Evolutionary conservation across 1,139 yeast species (phyloP), one percentile per base, ranked within the genome.

Genomic region (Suhomyces yuchorum): DNA sequence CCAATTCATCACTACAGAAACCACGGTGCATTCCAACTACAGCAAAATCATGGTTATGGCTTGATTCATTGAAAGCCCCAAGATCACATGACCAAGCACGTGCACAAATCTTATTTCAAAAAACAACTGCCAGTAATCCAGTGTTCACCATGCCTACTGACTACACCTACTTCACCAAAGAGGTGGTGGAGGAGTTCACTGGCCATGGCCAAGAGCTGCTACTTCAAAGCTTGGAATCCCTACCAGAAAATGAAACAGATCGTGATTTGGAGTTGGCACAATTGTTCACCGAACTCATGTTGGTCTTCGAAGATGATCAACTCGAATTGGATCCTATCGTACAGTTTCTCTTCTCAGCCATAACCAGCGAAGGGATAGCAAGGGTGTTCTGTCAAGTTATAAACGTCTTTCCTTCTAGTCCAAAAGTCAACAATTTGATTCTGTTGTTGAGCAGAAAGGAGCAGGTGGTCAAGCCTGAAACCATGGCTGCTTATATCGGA

Each of bases 341-440:
- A 1, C 58, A 58, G 18, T 73, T 75, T 45, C 58, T 75, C 23
- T 55, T 61, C 18, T 44, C 59, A 8, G 62, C 68, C 20, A 67
- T 75, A 33, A 67, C 59, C 42, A 66, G 64, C 32, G 78, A 73
- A 47, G 57, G 55, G 6, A 52, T 60, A 3, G 79, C 79, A 6
- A 59, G 65, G 22, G 57, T 68, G 3, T 79, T 80, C 51, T 71
- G 82, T 48, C 71, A 75, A 45, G 68, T 78, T 1, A 61, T 77
- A 30, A 75, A 76, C 53, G 72, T 77, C 2, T 76, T 77, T 45
- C 80, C 80, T 3, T 57, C 65, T 2, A 55, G 66, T 11, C 64
- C 62, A 2, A 54, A 57, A 7, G 56, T 75, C 17, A 63, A 62
- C 40, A 52, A 58, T 3, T 65, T 79, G 36, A 52, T 74, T 37